Evolutionary conservation across 176 grass and related monocot genomes (phyloP).

Genomic region (Phragmites australis): DNA sequence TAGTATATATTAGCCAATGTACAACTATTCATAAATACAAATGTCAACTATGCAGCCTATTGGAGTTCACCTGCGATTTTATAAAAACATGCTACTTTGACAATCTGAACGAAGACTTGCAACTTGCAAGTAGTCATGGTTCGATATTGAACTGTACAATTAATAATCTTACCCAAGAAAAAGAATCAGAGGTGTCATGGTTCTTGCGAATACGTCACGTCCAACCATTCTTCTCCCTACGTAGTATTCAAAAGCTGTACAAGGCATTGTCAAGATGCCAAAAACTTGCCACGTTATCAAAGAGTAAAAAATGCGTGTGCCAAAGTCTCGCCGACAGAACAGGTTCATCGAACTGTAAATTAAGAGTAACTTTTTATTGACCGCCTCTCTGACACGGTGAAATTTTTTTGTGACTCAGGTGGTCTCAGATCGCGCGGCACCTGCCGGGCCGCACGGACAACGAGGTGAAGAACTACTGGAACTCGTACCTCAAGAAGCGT

Average conservation of each 20-base stretch:
- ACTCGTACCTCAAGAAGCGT: conserved; percentile 97
- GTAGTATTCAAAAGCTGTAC: neutral
- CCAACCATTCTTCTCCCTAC: neutral
- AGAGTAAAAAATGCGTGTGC: neutral
- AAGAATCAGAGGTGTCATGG: neutral
- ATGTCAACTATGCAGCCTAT: conserved; percentile 34
- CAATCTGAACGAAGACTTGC: neutral
- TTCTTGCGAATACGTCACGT: conserved; percentile 1
- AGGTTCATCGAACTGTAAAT: neutral
- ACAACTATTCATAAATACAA: conserved; percentile 20
- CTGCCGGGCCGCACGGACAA: conserved; percentile 94
- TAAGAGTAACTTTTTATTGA: neutral
- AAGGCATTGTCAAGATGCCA: neutral
- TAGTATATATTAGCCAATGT: neutral
- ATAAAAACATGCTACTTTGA: conserved; percentile 20
- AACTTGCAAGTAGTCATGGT: neutral
- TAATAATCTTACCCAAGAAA: neutral
- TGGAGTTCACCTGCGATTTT: neutral
- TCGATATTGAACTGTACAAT: neutral
- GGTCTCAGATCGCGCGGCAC: conserved; percentile 88
- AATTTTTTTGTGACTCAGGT: conserved; percentile 44
- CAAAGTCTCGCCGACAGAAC: neutral
- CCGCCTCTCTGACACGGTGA: neutral
- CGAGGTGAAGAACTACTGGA: conserved; percentile 99
- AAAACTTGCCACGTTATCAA: neutral